Evolutionary conservation across 495 filamentous ascomycete genomes (phyloP), one percentile per base, ranked within the genome.

Genomic region (Neurospora sp.): DNA sequence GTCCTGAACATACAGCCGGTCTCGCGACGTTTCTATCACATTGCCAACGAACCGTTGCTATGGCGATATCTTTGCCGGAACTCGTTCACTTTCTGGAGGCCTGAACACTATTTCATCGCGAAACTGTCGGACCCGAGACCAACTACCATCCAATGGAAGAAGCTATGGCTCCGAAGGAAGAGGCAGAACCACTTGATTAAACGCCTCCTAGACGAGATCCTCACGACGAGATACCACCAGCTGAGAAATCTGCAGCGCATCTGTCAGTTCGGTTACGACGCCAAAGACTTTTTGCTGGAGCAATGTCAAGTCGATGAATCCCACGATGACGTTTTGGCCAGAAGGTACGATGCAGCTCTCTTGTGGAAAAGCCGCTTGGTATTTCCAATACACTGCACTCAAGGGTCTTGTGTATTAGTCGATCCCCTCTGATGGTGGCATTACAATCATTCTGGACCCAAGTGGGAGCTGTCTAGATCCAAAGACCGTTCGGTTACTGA

Each of bases 251-350:
- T 91, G 70, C 86, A 91, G 73, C 79, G 85, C 42, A 91, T 99
- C 70, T 88, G 90, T 71, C 81, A 85, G 54, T 83, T 89, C 75
- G 96, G 94, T 1, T 95, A 92, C 73, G 94, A 98, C 86, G 93
- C 89, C 28, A 97, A 97, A 79, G 96, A 97, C 79, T 90, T 88
- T 31, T 85, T 99, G 43, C 75, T 95, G 54, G 84, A 86, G 72
- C 89, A 97, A 76, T 87, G 86, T 69, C 81, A 83, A 11, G 83
- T 86, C 39, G 83, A 85, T 39, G 85, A 90, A n/a, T 84, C 88
- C 19, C 84, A 80, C 15, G 89, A 92, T 28, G 94, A 99, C 84
- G 86, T 90, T 70, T 82, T 99, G 75, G 93, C 96, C 19, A 87
- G 94, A 83, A 91, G 92, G 90, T 97, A 81, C 70, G 79, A 71